Base-by-base conservation (phyloP, 805 yeast species). In the Saccharomycopsis malanga region DNA sequence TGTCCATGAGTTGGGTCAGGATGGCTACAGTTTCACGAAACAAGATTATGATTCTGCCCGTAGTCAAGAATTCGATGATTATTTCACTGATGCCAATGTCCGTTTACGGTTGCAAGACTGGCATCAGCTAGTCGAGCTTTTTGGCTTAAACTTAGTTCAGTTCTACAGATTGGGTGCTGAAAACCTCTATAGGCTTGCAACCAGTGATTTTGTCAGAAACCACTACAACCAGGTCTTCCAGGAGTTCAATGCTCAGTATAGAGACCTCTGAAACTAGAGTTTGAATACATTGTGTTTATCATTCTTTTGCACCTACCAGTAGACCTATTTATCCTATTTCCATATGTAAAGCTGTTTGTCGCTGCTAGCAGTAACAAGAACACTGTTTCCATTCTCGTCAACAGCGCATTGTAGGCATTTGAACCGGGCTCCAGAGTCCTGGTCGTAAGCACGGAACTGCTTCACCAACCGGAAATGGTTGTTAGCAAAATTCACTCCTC, bases 401-500 rank as follows among this genome's bases (percentile, higher is more conserved):
- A 39, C 20, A 15, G 22, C 20, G 4, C n/a, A n/a, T n/a, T n/a
- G n/a, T n/a, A 46, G 14, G 15, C 40, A 12, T 14, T 41, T 46
- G 18, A 46, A 41, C 37, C 49, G 22, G 7, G 42, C 18, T 4
- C 45, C 45, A n/a, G 21, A 3, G 10, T 21, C 32, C 4, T 9
- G 30, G 4, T 20, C 37, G 32, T n/a, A 24, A 4, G 23, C 17
- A 10, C 22, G 4, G 30, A 46, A 46, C 27, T 41, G 24, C 15
- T 40, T 40, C 18, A 46, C 58, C 66, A 29, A 55, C 65, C n/a
- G 55, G 62, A 53, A 59, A 58, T 55, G 52, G 67, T 53, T 68
- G 42, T 61, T 57, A 12, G 63, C 56, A 23, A 80, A 52, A 54
- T 81, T 82, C 7, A 81, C 57, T 0, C 87, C 88, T 39, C 87